Evolutionary conservation across 108 stramenopile genomes (phyloP).

Genomic region (Asterionellopsis glacialis): DNA sequence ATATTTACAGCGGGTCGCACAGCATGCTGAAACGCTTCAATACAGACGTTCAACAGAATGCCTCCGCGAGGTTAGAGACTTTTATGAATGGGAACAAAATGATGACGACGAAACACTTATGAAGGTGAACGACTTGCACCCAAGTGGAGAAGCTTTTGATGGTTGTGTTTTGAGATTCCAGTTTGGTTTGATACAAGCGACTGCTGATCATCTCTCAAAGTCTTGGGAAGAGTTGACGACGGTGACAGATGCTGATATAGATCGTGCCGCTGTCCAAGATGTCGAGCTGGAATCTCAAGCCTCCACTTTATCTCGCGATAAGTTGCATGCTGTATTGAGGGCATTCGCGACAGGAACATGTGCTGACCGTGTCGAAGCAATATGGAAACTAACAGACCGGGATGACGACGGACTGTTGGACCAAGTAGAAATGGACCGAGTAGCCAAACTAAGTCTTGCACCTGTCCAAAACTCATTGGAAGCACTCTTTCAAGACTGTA

Average conservation of each 20-base stretch:
- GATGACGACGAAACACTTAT: not conserved
- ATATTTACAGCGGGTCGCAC: constrained; percentile 14
- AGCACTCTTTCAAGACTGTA: constrained; percentile 26
- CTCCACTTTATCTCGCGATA: constrained; percentile 14
- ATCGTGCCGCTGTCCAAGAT: constrained; percentile 66
- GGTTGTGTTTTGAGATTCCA: constrained; percentile 28
- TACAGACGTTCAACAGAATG: constrained; percentile 16
- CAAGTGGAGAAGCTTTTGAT: constrained; percentile 16
- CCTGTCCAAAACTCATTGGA: constrained; percentile 53
- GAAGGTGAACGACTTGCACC: too few relatives aligned
- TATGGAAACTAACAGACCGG: constrained; percentile 75
- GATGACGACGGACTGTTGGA: constrained; percentile 81
- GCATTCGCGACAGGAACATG: constrained; percentile 37
- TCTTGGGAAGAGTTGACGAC: constrained; percentile 56
- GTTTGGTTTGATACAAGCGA: constrained; percentile 28
- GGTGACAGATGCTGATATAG: constrained; percentile 69
- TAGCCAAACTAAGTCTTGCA: constrained; percentile 47
- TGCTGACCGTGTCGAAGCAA: constrained; percentile 48
- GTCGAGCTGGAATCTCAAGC: constrained; percentile 22
- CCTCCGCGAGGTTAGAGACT: constrained; percentile 36
- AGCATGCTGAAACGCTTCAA: constrained; percentile 15
- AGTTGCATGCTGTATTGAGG: constrained; percentile 33
- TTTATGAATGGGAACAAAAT: constrained; percentile 11
- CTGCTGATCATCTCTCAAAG: constrained; percentile 26
- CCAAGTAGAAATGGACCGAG: constrained; percentile 76